Evolutionary conservation across 805 yeast genomes (phyloP).

Genomic region (Ogataea haglerorum): DNA sequence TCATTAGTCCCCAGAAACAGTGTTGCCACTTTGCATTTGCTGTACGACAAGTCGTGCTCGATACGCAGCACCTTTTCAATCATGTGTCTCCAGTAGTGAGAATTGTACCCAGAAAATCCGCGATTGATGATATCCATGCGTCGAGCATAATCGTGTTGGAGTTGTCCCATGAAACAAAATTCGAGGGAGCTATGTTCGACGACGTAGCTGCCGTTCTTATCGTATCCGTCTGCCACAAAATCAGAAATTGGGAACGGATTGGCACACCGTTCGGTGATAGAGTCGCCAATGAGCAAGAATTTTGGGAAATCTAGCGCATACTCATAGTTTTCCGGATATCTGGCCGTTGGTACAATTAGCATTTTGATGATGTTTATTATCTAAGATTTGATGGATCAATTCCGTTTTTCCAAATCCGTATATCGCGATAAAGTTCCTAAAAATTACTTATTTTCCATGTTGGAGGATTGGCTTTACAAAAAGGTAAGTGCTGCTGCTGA

Average conservation of each 20-base stretch:
- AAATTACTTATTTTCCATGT: constrained; percentile 10
- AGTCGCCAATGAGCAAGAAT: constrained; percentile 30
- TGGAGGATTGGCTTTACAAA: constrained; percentile 48
- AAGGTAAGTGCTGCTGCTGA: constrained; percentile 17
- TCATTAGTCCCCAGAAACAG: constrained; percentile 72
- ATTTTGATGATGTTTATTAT: neutral
- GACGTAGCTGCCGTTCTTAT: neutral
- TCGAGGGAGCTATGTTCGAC: constrained; percentile 4
- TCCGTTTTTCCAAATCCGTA: neutral
- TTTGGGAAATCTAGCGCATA: constrained; percentile 21
- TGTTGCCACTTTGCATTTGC: constrained; percentile 18
- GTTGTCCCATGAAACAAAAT: constrained; percentile 24
- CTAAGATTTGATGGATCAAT: no score
- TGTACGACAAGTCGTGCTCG: constrained; percentile 36
- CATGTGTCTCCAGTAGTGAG: constrained; percentile 53
- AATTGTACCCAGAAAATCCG: constrained; percentile 74
- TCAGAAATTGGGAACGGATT: constrained; percentile 23
- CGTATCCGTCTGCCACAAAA: constrained; percentile 21
- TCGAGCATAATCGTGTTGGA: constrained; percentile 44
- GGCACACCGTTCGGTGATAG: constrained; percentile 28
- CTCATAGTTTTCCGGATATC: constrained; percentile 16
- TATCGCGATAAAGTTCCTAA: neutral
- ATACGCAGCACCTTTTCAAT: constrained; percentile 47
- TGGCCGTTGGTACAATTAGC: constrained; percentile 12
- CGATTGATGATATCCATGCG: constrained; percentile 64